A percentile compares a stretch with the other conserved stretches of the same genome.
These are phyloP conservation scores for Lachnellula suecica DNA, from an alignment of 2,329 filamentous ascomycete genomes.

Conservation along the genomic window DNA sequence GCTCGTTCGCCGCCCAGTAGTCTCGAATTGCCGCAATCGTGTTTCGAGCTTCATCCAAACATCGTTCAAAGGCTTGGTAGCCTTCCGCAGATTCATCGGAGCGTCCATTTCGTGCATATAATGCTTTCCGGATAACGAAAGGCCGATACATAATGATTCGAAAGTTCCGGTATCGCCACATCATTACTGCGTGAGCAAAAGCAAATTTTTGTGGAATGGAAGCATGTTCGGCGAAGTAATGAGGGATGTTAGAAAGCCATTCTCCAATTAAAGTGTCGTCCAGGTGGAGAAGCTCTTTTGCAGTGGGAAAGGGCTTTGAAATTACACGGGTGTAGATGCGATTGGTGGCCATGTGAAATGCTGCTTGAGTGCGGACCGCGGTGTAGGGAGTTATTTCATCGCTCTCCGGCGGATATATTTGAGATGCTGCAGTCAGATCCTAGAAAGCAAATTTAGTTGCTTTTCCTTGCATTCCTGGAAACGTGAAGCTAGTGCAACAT, in stretches of 20 bases:
- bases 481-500: not conserved
- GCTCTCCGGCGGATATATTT: constrained; percentile 36
- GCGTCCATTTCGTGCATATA: constrained; percentile 3
- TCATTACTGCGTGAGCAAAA: constrained; percentile 9
- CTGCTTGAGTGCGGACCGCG: constrained; percentile 40
- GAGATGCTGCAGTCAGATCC: constrained; percentile 33
- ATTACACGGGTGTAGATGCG: constrained; percentile 43
- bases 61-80: constrained; percentile 6
- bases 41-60: constrained; percentile 9
- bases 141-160: constrained; percentile 19
- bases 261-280: constrained; percentile 18
- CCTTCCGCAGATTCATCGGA: not conserved
- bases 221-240: constrained; percentile 6
- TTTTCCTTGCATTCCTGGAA: no score
- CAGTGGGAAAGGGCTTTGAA: constrained; percentile 39
- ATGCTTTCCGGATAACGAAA: constrained; percentile 12
- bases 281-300: constrained; percentile 39
- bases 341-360: constrained; percentile 43
- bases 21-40: constrained; percentile 9
- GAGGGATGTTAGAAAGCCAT: constrained; percentile 10
- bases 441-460: not conserved
- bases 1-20: constrained; percentile 9
- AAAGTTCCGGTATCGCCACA: constrained; percentile 19
- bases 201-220: constrained; percentile 6
- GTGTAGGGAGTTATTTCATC: constrained; percentile 41